A percentile compares a stretch with the other conserved stretches of the same genome.
Conservation (phyloP, 768 basidiomycete genomes). For the Saitozyma podzolica region DNA sequence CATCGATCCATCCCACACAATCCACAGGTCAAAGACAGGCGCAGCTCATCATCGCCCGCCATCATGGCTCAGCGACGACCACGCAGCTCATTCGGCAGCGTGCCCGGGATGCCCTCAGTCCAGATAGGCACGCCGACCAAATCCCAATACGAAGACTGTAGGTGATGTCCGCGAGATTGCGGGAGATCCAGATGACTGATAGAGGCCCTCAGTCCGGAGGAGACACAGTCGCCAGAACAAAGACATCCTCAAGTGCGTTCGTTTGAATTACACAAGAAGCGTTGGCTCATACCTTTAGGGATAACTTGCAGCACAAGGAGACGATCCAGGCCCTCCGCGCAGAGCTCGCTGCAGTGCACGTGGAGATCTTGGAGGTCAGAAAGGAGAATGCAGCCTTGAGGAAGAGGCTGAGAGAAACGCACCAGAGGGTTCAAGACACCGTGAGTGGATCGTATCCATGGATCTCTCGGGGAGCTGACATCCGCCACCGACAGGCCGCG, state of each 20-base stretch:
- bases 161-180: not conserved
- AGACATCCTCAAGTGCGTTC: constrained; percentile 36
- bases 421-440: not conserved
- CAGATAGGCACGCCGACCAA: no score
- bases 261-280: not conserved
- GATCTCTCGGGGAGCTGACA: no score
- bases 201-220: constrained; percentile 22
- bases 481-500: constrained; percentile 3
- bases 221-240: constrained; percentile 40
- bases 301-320: constrained; percentile 18
- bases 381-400: constrained; percentile 20
- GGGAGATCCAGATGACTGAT: constrained; percentile 3
- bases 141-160: constrained; percentile 13
- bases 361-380: constrained; percentile 25
- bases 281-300: not conserved
- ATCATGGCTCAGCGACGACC: no score
- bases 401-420: constrained; percentile 4
- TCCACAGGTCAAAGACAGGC: no score
- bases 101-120: no score
- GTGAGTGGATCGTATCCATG: not conserved
- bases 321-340: constrained; percentile 25
- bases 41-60: no score
- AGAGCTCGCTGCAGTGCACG: constrained; percentile 23
- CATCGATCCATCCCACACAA: no score
- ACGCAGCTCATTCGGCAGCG: no score